A percentile compares a stretch with the other conserved stretches of the same genome.
Evolutionary conservation across 108 stramenopile genomes (phyloP).

Genomic region (Licmophora abbreviata): DNA sequence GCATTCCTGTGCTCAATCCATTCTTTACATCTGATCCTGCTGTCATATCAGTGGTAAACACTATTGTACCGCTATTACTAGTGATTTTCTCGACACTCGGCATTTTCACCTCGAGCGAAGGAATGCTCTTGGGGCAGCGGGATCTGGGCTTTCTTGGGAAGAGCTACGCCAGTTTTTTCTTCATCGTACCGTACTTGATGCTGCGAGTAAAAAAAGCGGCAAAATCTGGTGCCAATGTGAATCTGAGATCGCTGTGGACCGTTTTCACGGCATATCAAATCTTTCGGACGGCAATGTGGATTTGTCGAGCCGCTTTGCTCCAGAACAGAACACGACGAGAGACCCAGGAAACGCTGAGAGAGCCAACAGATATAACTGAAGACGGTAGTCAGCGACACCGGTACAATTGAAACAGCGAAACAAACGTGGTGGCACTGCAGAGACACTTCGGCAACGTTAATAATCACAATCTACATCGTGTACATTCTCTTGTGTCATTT

Average conservation of each 20-base stretch:
- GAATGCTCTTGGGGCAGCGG: conserved; percentile 63
- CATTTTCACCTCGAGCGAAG: conserved; percentile 57
- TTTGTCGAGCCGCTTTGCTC: conserved; percentile 13
- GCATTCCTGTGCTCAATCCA: conserved; percentile 52
- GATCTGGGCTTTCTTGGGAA: conserved; percentile 65
- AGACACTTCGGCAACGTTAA: too few species aligned
- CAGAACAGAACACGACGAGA: conserved; percentile 23
- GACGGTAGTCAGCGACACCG: too few species aligned
- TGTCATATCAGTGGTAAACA: conserved; percentile 50
- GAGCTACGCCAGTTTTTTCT: conserved; percentile 60
- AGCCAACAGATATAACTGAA: too few species aligned
- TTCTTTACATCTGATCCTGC: conserved; percentile 65
- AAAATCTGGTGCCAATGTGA: conserved; percentile 36
- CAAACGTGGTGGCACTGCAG: too few species aligned
- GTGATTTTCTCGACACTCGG: conserved; percentile 60
- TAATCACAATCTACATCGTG: too few species aligned
- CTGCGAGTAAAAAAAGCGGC: conserved; percentile 59
- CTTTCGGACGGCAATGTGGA: conserved; percentile 26
- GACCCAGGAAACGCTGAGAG: too few species aligned
- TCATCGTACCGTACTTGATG: conserved; percentile 68
- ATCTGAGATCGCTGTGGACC: conserved; percentile 55
- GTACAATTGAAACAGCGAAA: too few species aligned
- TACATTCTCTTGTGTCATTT: too few species aligned
- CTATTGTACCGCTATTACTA: conserved; percentile 50
- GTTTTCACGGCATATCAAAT: conserved; percentile 65